Base-by-base conservation (phyloP, 306 rosid species). In the Rosa persica region DNA sequence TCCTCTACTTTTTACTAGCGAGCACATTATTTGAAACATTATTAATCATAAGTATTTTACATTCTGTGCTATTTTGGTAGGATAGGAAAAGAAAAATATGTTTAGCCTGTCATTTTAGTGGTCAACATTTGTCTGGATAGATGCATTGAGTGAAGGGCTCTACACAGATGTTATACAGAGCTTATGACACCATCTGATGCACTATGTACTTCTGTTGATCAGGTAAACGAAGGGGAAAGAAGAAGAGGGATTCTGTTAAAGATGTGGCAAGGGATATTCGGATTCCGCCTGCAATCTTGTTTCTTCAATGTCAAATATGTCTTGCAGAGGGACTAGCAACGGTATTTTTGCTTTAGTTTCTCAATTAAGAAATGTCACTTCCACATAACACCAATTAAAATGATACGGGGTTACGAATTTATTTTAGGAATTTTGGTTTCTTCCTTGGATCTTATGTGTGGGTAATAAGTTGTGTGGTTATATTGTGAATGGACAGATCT, bases 261-360 rank as follows among this genome's bases (percentile, higher is more conserved):
- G 98, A 91, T 46, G 77, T 67, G 15, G 90, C 82, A 25, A 86
- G 70, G 79, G 96, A 92, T 82, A 81, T 79, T 79, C 92, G 84
- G 78, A 83, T 90, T 67, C 88, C 98, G 38, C 89, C 95, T 30
- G 88, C 90, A 61, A 94, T 95, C 77, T 84, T 88, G 87, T 92
- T 88, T 86, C 89, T 95, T 78, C 98, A 92, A 81, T 91, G 98
- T 82, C 97, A 95, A 84, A 88, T 92, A 68, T 95, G 89, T 83
- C 88, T 95, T 1, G 98, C 97, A 71, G 97, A 95, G 84, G 98
- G 98, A 78, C 89, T 95, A 52, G 78, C 92, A 83, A 92, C 82
- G 98, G 98, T 94, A 92, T 85, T 76, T 72, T 66, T 77, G 76
- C 52, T 81, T 79, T 82, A 69, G 19, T 69, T 67, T 79, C 73